phyloP scores from a whole-genome alignment of 2,329 filamentous ascomycete species.

The Fusarium sp. region DNA sequence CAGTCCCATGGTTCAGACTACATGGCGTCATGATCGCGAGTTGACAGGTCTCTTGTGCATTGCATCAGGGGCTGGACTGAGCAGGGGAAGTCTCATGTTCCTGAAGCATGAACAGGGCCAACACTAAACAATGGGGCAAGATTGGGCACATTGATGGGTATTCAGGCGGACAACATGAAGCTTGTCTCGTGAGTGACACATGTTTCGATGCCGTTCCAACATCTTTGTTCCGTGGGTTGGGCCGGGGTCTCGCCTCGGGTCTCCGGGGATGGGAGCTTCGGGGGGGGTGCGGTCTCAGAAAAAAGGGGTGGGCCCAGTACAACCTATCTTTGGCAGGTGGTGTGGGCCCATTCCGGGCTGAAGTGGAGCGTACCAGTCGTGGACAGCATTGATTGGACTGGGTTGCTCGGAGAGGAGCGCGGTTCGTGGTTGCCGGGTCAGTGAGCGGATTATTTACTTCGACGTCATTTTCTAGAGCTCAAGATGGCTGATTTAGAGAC shows the following conservation, averaged over 20 bases:
- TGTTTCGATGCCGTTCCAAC: not conserved
- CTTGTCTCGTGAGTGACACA: not conserved
- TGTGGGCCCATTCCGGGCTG: not conserved
- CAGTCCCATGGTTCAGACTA: not conserved
- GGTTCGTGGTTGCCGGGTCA: conserved; percentile 42
- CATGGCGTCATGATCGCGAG: not conserved
- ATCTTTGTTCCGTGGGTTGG: not conserved
- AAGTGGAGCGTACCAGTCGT: conserved; percentile 27
- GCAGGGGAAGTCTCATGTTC: not conserved
- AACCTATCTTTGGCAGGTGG: not conserved
- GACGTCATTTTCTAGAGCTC: conserved; percentile 45
- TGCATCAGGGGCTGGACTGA: not conserved
- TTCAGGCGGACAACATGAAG: not conserved
- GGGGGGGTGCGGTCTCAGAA: conserved; percentile 11
- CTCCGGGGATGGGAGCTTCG: conserved; percentile 1
- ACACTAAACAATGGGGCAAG: not conserved
- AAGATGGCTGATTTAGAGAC: not conserved
- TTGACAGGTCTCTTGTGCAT: not conserved
- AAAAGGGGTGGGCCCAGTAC: not conserved
- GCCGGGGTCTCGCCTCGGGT: not conserved
- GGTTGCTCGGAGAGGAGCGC: not conserved
- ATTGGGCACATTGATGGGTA: not conserved
- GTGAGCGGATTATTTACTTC: conserved; percentile 45
- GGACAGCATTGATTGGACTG: conserved; percentile 31
- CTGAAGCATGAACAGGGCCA: not conserved